A percentile compares a stretch with the other conserved stretches of the same genome.
Evolutionary conservation across 2,329 filamentous ascomycete genomes (phyloP).

Genomic region (Penicillium sp.): DNA sequence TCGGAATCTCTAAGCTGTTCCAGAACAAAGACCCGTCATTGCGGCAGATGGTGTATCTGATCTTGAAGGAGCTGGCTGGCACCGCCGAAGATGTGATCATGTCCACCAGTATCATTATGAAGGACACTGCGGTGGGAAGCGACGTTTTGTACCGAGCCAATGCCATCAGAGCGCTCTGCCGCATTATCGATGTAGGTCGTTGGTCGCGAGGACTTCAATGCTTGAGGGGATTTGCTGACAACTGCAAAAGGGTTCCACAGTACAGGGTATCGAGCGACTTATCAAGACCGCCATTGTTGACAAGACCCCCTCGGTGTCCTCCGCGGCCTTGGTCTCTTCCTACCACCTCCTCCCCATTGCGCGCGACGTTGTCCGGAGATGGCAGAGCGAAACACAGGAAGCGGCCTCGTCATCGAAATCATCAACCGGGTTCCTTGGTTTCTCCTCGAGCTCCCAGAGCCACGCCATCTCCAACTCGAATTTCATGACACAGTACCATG

Average conservation of each 20-base stretch:
- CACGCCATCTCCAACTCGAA: slow-evolving; percentile 75
- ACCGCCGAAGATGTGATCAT: slow-evolving; percentile 99
- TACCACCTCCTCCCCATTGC: slow-evolving; percentile 97
- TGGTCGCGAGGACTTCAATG: not conserved
- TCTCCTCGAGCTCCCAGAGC: slow-evolving; percentile 74
- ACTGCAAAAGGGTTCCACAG: slow-evolving; percentile 71
- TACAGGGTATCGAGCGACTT: slow-evolving; percentile 95
- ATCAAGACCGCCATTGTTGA: slow-evolving; percentile 99
- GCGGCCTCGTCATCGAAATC: slow-evolving; percentile 88
- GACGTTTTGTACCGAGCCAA: slow-evolving; percentile 93
- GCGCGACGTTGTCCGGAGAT: slow-evolving; percentile 89
- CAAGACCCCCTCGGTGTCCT: slow-evolving; percentile 96
- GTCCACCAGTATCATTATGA: slow-evolving; percentile 99
- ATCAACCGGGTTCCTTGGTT: slow-evolving; percentile 85
- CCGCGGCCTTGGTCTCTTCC: slow-evolving; percentile 90
- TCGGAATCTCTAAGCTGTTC: slow-evolving; percentile 98
- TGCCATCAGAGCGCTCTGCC: slow-evolving; percentile 89
- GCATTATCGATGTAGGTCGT: slow-evolving; percentile 79
- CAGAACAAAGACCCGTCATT: slow-evolving; percentile 98
- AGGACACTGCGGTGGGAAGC: slow-evolving; percentile 93
- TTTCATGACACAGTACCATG: slow-evolving; percentile 98
- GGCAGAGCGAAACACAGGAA: slow-evolving; percentile 98
- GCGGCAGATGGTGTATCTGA: slow-evolving; percentile 97
- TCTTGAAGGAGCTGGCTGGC: slow-evolving; percentile 94
- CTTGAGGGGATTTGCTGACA: slow-evolving; percentile 15